Conservation (phyloP, 371 early-diverging fungal species). For the Rhizopus stolonifer region DNA sequence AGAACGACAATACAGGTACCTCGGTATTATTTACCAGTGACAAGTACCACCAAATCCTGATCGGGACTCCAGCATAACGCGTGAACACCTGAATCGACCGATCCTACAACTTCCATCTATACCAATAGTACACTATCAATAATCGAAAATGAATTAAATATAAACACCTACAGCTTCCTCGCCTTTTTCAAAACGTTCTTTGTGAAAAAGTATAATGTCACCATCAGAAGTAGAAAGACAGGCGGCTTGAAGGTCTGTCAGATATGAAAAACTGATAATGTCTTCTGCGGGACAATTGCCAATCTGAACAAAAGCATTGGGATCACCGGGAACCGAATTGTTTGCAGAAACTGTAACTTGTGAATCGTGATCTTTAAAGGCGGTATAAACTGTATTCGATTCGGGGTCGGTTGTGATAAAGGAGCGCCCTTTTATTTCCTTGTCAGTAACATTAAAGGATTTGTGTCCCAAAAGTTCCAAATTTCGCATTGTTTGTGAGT, state of each 20-base stretch:
- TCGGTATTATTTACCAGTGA: slow-evolving; percentile 59
- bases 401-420: slow-evolving; percentile 55
- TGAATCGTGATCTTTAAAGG: slow-evolving; percentile 39
- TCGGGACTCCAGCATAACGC: slow-evolving; percentile 92
- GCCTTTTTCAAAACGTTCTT: slow-evolving; percentile 50
- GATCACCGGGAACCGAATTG: slow-evolving; percentile 28
- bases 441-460: slow-evolving; percentile 27
- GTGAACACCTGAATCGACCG: slow-evolving; percentile 78
- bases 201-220: slow-evolving; percentile 68
- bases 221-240: slow-evolving; percentile 68
- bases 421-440: slow-evolving; percentile 27
- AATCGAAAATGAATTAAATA: background rate
- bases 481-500: slow-evolving; percentile 33
- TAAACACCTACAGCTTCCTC: slow-evolving; percentile 41
- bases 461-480: slow-evolving; percentile 39
- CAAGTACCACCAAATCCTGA: slow-evolving; percentile 80
- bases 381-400: slow-evolving; percentile 47
- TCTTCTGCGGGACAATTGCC: slow-evolving; percentile 13
- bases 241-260: slow-evolving; percentile 65
- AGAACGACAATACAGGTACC: background rate
- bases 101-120: slow-evolving; percentile 70
- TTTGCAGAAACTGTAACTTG: slow-evolving; percentile 29
- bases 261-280: slow-evolving; percentile 57
- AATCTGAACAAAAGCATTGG: slow-evolving; percentile 28
- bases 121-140: background rate